Evolutionary conservation across 768 basidiomycete species (phyloP), one percentile per base, ranked within the genome.

Genomic region (Plicaturopsis crispa): DNA sequence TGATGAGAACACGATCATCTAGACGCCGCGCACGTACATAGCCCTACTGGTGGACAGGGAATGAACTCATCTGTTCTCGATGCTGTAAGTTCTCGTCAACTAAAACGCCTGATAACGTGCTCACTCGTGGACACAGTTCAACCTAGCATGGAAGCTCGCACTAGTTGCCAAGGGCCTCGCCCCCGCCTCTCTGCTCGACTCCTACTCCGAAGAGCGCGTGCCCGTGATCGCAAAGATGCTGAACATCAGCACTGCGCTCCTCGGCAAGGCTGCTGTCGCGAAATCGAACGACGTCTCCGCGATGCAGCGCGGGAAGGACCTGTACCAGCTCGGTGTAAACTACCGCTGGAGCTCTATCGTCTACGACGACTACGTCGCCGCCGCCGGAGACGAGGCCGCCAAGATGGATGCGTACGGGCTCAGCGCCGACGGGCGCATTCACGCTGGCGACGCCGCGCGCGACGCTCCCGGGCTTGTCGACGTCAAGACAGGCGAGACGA

Each of bases 21-120:
- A 75, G 73, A 76, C 44, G 64, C 69, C 17, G 71, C 68, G 0
- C 75, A 75, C 40, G 55, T 63, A 18, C 69, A 72, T 40, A 61
- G 61, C 20, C 67, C 66, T 12, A 55, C 57, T 6, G 70, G 70
- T n/a, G 68, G 61, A 1, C 73, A 74, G 38, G 75, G 66, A 6
- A 43, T 67, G 13, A 65, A 63, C 44, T 55, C 54, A n/a, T 47
- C 53, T 30, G 47, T 65, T 6, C 65, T 67, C 43, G 65, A 69
- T 46, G 44, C 57, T 13, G 66, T 69, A 38, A 28, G 63, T 40
- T 28, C 14, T 20, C 32, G 28, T 23, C 13, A 19, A 38, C 22
- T 23, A 31, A 2, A 5, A n/a, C 14, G 20, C 13, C 1, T 24
- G 16, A 30, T 8, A 14, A 28, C 10, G 14, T 28, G 48, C 21